Base-by-base conservation (phyloP, 768 basidiomycete species). In the Phaeotremella skinneri region DNA sequence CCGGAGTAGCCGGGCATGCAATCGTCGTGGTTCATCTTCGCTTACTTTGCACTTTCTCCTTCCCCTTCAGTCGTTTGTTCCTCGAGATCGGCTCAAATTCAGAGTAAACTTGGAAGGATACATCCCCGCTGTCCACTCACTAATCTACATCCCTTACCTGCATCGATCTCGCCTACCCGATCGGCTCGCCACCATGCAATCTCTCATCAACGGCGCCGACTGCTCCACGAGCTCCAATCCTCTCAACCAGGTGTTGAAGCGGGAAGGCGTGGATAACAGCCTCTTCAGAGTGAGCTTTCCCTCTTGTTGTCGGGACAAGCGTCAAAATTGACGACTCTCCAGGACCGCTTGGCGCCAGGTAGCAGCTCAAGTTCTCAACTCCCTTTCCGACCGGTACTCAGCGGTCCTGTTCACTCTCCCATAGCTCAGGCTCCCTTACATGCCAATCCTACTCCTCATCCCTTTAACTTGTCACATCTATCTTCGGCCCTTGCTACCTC, bases 171-270 rank as follows among this genome's bases (percentile, higher is more conserved):
- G n/a, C n/a, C n/a, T n/a, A n/a, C n/a, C n/a, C n/a, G n/a, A 39
- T 39, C 37, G 37, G 9, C 37, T 11, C n/a, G 25, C 32, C 49
- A 64, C 25, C 7, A 76, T 77, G 69, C 70, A 75, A 58, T 73
- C 74, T 11, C 67, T 79, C 41, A 68, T 79, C 52, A 68, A 68
- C 26, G 92, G 91, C 57, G 83, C 91, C 43, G 94, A 97, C 79
- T 96, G 92, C 77, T 88, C 87, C 13, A 83, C 85, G 20, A 81
- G 86, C 1, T 81, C 87, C 49, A 97, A 96, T 73, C 92, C 93
- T 2, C 81, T 98, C 25, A 85, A 89, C 2, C 87, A 90, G 67
- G 87, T 97, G 25, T 81, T 92, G 52, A 94, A 96, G 75, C 88
- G 94, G 70, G 85, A 90, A 7, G 90, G 91, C 58, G 85, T 85